Base-by-base conservation (phyloP, 148 eudicot genomes). In the Rhododendron griersonianum region DNA sequence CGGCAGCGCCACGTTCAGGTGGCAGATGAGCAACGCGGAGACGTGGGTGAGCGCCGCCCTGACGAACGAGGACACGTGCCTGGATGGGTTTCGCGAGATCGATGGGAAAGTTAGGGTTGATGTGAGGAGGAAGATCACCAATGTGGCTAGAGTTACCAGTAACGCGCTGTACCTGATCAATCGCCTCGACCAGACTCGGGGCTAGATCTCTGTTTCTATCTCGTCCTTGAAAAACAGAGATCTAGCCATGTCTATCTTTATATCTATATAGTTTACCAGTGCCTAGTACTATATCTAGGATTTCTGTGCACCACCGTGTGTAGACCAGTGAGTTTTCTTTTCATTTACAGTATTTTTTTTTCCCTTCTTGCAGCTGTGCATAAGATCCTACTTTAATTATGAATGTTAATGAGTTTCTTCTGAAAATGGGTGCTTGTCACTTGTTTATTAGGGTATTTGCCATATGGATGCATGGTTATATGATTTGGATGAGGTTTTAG, bases 41-140 rank as follows among this genome's bases (percentile, higher is more conserved):
- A 93, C 95, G 30, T 93, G 95, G 95, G 93, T 90, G 47, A 91
- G 95, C 84, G 95, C 95, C 14, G 95, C 95, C 35, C 48, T 93
- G 88, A 93, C 95, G 2, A 85, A 91, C 47, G 91, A 91, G 84
- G 92, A 90, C 82, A 90, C 93, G 33, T 93, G 95, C 78, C 91
- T 90, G 28, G 95, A 93, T 61, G 95, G 93, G 47, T 91, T 93
- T 45, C 84, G 78, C 33, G 91, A 92, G 78, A 30, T 84, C n/a
- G 88, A 86, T 4, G 87, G 89, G 37, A 82, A 84, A 30, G 89
- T 91, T 3, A 77, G 88, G 88, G 41, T 84, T 7, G 91, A 89
- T 78, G 93, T 91, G 80, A 82, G 67, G 71, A 28, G 84, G 44
- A 91, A 82, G 90, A 89, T 93, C 47, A 92, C 87, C 14, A 90